Conservation (phyloP, 1,139 yeast genomes). For the Geotrichum phurueaensis region DNA sequence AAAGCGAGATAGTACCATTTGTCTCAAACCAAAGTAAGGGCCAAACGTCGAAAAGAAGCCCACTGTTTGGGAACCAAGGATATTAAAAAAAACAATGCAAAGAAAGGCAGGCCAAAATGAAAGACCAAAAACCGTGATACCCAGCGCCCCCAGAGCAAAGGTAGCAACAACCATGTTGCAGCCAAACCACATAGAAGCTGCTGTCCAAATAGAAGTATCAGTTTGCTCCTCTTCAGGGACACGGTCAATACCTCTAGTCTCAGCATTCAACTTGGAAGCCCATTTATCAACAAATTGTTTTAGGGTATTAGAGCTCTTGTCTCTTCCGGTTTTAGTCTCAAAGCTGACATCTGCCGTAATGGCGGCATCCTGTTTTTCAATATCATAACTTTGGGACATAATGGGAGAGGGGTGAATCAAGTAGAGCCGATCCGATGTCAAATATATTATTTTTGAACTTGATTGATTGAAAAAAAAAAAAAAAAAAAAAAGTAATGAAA, state of each 20-base stretch:
- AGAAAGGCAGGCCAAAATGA: constrained; percentile 63
- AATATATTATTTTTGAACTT: too few relatives aligned
- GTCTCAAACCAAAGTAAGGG: constrained; percentile 79
- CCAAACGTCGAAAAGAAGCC: constrained; percentile 83
- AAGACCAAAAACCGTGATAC: constrained; percentile 46
- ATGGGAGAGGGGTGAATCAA: too few relatives aligned
- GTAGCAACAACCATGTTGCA: constrained; percentile 88
- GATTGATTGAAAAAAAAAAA: too few relatives aligned
- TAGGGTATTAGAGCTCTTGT: too few relatives aligned
- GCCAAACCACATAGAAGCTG: constrained; percentile 89
- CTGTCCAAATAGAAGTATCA: constrained; percentile 56
- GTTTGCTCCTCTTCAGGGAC: constrained; percentile 63
- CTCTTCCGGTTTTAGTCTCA: too few relatives aligned
- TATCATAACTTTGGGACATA: too few relatives aligned
- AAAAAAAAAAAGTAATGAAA: too few relatives aligned
- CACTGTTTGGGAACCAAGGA: constrained; percentile 70
- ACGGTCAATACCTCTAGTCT: constrained; percentile 63
- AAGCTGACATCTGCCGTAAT: too few relatives aligned
- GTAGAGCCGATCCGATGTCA: too few relatives aligned
- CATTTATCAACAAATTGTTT: too few relatives aligned
- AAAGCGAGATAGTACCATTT: constrained; percentile 74
- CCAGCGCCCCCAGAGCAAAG: constrained; percentile 74
- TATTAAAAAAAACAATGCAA: constrained; percentile 62
- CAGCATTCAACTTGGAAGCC: constrained; percentile 32
- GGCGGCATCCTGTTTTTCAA: too few relatives aligned